Evolutionary conservation across 129 eudicot species (phyloP).

Genomic region (Centrapalus pauciflorus): DNA sequence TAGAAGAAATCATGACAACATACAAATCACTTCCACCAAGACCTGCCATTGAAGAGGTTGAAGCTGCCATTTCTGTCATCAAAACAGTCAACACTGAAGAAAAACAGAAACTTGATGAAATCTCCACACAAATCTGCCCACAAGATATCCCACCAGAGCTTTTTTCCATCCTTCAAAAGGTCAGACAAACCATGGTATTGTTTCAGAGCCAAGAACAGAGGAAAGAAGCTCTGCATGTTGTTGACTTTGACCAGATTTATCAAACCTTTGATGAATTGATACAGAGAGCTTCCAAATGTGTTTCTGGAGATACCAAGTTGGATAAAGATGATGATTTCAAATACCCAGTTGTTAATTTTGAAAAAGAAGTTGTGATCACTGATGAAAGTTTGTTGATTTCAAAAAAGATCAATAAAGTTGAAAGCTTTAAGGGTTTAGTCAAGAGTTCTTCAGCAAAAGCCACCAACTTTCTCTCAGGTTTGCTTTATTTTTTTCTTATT

Average conservation of each 20-base stretch:
- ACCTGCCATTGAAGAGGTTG: conserved; percentile 69
- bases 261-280: conserved; percentile 57
- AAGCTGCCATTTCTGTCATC: conserved; percentile 66
- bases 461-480: conserved; percentile 45
- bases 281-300: conserved; percentile 52
- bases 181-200: conserved; percentile 43
- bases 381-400: conserved; percentile 34
- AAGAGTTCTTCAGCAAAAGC: conserved; percentile 31
- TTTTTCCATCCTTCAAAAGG: conserved; percentile 49
- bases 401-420: conserved; percentile 24
- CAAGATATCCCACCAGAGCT: conserved; percentile 50
- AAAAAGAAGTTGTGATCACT: conserved; percentile 19
- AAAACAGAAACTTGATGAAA: conserved; percentile 38
- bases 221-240: conserved; percentile 58
- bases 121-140: conserved; percentile 34
- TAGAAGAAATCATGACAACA: conserved; percentile 56
- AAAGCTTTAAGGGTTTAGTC: conserved; percentile 30
- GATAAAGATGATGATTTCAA: conserved; percentile 25
- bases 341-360: conserved; percentile 29
- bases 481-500: conserved; percentile 7
- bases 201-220: conserved; percentile 60
- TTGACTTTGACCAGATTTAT: conserved; percentile 51
- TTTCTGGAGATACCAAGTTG: conserved; percentile 47
- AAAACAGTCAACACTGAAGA: conserved; percentile 45
- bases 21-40: conserved; percentile 77